A percentile compares a stretch with the other conserved stretches of the same genome.
Evolutionary conservation across 148 eudicot species (phyloP).

Genomic region (Rhododendron simsii): DNA sequence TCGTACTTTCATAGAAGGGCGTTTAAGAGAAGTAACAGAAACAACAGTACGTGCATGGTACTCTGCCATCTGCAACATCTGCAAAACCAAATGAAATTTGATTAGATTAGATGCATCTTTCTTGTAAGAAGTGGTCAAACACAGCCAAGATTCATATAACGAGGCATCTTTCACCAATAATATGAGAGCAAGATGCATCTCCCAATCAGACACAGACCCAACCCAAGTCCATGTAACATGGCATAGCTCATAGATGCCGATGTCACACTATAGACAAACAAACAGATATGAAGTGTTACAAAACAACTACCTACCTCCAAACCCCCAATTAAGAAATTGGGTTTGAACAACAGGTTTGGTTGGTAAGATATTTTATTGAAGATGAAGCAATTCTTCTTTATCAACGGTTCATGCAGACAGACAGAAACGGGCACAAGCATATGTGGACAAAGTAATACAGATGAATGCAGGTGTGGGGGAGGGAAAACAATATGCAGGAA

Average conservation of each 20-base stretch:
- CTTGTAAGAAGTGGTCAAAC: background rate
- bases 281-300: background rate
- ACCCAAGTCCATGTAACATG: background rate
- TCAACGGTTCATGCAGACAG: background rate
- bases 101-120: conserved; percentile 6
- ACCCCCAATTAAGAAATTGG: background rate
- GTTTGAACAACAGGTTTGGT: background rate
- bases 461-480: background rate
- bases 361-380: background rate
- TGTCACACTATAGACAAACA: background rate
- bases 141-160: background rate
- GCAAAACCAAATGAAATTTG: conserved; percentile 25
- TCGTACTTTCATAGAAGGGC: conserved; percentile 78
- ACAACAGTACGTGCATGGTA: conserved; percentile 66
- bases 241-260: background rate
- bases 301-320: background rate
- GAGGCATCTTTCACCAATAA: background rate
- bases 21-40: conserved; percentile 67
- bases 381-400: background rate
- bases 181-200: background rate
- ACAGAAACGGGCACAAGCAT: background rate
- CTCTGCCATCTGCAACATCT: conserved; percentile 97
- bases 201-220: background rate
- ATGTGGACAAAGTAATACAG: background rate
- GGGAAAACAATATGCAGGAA: conserved; percentile 10